These are phyloP conservation scores for Vitis rupestris DNA, from an alignment of 164 flowering plant genomes.

Conservation along the genomic window DNA sequence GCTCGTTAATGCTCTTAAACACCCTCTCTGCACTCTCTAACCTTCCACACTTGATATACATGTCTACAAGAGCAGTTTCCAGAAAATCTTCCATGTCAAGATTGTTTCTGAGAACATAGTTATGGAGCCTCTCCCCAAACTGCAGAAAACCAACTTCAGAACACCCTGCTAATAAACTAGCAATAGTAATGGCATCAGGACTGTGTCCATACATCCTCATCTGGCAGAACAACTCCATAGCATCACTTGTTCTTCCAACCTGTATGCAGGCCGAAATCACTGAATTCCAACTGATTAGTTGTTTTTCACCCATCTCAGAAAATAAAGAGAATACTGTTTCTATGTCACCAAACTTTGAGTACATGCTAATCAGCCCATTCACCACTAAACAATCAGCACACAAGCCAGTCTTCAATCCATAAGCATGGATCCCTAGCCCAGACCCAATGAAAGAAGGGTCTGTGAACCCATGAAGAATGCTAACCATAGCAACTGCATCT, in stretches of 20 bases:
- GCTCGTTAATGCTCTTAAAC: slow-evolving; percentile 26
- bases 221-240: slow-evolving; percentile 33
- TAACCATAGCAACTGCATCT: slow-evolving; percentile 39
- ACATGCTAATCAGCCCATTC: slow-evolving; percentile 48
- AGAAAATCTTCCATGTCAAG: slow-evolving; percentile 38
- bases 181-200: slow-evolving; percentile 38
- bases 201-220: slow-evolving; percentile 31
- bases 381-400: slow-evolving; percentile 26
- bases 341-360: slow-evolving; percentile 28
- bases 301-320: slow-evolving; percentile 26
- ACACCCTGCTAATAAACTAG: slow-evolving; percentile 36
- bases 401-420: slow-evolving; percentile 31
- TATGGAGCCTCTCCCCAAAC: slow-evolving; percentile 38
- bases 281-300: slow-evolving; percentile 45
- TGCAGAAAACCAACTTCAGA: slow-evolving; percentile 35
- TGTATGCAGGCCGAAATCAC: slow-evolving; percentile 40
- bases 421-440: slow-evolving; percentile 35
- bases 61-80: slow-evolving; percentile 43
- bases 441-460: slow-evolving; percentile 6
- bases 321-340: slow-evolving; percentile 34
- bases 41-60: slow-evolving; percentile 52
- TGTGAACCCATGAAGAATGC: slow-evolving; percentile 34
- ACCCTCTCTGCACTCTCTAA: slow-evolving; percentile 36
- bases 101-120: slow-evolving; percentile 31
- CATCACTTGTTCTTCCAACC: slow-evolving; percentile 29